Evolutionary conservation across 352 stramenopile genomes (phyloP).

Genomic region (Peronospora belbahrii): DNA sequence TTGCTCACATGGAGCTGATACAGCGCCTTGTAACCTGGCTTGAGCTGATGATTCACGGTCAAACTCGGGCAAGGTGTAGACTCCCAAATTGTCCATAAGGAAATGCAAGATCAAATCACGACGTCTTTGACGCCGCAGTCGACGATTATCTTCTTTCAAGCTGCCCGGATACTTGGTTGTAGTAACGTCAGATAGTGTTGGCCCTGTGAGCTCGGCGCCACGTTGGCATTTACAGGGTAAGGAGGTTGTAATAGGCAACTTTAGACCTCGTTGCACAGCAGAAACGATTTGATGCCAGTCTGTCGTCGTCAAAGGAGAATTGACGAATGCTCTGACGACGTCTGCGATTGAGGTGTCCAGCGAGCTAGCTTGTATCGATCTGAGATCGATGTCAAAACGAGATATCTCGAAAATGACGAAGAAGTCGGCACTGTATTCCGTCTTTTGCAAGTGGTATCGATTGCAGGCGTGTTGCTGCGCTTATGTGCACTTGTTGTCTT

Average conservation of each 20-base stretch:
- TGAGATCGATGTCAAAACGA: conserved; percentile 26
- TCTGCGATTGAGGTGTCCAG: background rate
- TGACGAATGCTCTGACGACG: background rate
- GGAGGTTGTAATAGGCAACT: background rate
- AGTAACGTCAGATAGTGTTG: too few relatives aligned
- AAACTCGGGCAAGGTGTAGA: background rate
- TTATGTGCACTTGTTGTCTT: conserved; percentile 16
- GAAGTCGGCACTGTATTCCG: conserved; percentile 13
- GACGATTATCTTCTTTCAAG: conserved; percentile 9
- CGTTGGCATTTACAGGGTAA: too few relatives aligned
- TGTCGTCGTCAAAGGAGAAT: background rate
- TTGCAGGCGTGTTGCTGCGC: conserved; percentile 10
- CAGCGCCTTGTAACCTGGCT: background rate
- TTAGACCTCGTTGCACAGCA: background rate
- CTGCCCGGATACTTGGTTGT: background rate
- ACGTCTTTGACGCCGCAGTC: conserved; percentile 9
- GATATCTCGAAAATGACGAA: conserved; percentile 1
- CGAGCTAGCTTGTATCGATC: conserved; percentile 15
- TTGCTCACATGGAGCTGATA: conserved; percentile 9
- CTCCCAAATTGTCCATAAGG: conserved; percentile 2
- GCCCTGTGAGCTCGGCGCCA: too few relatives aligned
- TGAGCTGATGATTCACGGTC: conserved; percentile 20
- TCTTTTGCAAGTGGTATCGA: conserved; percentile 13
- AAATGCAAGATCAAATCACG: conserved; percentile 3
- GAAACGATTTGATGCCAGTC: background rate